Evolutionary conservation across 495 filamentous ascomycete genomes (phyloP), one percentile per base, ranked within the genome.

Genomic region (Haplographium delicatum): DNA sequence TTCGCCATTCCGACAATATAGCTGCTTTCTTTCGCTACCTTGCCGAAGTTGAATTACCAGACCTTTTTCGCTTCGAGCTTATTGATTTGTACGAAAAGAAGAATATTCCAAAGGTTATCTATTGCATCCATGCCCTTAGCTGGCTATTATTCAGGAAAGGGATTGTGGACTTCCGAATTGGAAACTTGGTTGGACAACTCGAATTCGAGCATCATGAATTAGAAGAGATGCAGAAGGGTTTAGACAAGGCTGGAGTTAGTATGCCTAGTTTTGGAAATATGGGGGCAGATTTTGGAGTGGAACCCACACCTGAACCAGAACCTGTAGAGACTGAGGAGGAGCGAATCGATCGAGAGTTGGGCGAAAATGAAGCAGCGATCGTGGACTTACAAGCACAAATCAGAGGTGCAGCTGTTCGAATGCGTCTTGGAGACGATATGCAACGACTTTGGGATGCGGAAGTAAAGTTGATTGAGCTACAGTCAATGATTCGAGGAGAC

Each of bases 31-130:
- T 97, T 69, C 80, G 83, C 39, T 96, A 91, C 56, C 76, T 99
- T 0, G 87, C 89, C 58, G 87, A 96, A 53, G 79, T 96, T n/a
- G 86, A 96, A 58, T 70, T 99, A 7, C 94, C 94, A 1, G 94
- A 99, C 50, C 78, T 99, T n/a, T 99, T 99, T 66, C 81, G 91
- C 53, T 99, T 99, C 67, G 94, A 99, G 67, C 77, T 96, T 7
- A 96, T 96, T 30, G 94, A 99, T 63, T 69, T 99, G 27, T 99
- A 99, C 72, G 95, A 99, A 65, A 99, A 97, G 72, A 99, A 99
- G 68, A 99, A 99, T 60, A 91, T 97, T 5, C 94, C 94, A 0
- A 99, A 96, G 68, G 94, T 96, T 60, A 97, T 99, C 53, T 93
- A 99, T 68, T 96, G 94, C 66, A 90, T 99, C 50, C 94, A 99